Conservation (phyloP, 495 filamentous ascomycete species). For the Xylaria flabelliformis region DNA sequence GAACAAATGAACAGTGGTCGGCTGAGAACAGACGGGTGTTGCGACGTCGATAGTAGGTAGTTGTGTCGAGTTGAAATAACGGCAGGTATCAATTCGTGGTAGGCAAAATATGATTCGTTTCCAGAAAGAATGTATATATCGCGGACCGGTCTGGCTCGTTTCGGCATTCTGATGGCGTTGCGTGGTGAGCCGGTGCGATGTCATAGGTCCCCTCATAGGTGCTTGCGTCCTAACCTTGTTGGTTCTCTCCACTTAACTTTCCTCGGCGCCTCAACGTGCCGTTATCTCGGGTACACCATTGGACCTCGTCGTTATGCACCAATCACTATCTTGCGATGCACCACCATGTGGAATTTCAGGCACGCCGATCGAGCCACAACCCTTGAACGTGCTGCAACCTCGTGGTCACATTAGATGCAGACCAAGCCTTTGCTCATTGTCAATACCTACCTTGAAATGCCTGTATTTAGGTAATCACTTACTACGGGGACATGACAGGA, state of each 20-base stretch:
- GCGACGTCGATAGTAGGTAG: conserved; percentile 1
- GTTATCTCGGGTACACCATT: conserved; percentile 23
- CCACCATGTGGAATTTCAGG: neutral
- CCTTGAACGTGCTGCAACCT: conserved; percentile 15
- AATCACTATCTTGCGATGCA: conserved; percentile 15
- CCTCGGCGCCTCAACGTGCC: conserved; percentile 25
- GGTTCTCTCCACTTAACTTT: conserved; percentile 23
- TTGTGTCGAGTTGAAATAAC: conserved; percentile 6
- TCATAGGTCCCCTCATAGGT: conserved; percentile 23
- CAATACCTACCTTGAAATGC: conserved; percentile 6
- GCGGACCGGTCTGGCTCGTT: conserved; percentile 8
- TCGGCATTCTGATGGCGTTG: neutral
- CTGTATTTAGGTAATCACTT: neutral
- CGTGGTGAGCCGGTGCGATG: conserved; percentile 8
- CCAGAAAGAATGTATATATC: conserved; percentile 14
- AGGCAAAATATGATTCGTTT: conserved; percentile 7
- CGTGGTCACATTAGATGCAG: conserved; percentile 10
- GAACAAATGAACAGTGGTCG: conserved; percentile 14
- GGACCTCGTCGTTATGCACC: conserved; percentile 5
- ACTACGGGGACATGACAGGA: neutral
- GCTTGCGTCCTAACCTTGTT: conserved; percentile 14
- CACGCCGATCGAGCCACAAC: conserved; percentile 18
- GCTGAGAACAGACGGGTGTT: conserved; percentile 5
- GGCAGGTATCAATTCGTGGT: neutral
- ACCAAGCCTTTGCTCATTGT: neutral